Base-by-base conservation (phyloP, 1,139 yeast genomes). In the Saccharomyces uvarum region DNA sequence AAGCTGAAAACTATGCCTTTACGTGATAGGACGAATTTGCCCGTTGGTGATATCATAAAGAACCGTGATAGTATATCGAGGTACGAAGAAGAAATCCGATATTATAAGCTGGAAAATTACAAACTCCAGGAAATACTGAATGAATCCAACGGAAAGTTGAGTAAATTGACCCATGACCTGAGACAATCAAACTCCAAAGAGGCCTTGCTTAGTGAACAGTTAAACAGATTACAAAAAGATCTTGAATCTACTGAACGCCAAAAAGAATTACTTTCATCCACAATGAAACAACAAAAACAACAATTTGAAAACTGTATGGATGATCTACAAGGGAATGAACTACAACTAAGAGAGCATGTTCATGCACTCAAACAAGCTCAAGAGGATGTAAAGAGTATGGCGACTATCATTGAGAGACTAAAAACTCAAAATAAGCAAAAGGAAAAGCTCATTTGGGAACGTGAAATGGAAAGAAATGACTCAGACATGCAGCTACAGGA, bases 291-390 rank as follows among this genome's bases (percentile, higher is more conserved):
- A 42, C 89, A 86, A 70, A 86, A 83, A 64, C 73, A 75, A 46
- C 78, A 96, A 56, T 83, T 95, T 14, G 93, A 88, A 50, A 88
- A 86, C 60, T 87, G 88, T 64, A 82, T 79, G 63, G 76, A 77
- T 57, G 87, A 88, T 62, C 74, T 90, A 41, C 96, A 89, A 63
- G 78, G 82, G 56, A 93, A 95, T 0, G 97, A 91, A 64, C 77
- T 84, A 51, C 66, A 88, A 61, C 73, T 84, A 56, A 70, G 73
- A 24, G 89, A 84, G 32, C 73, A 80, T 2, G 77, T 77, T 57
- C 79, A 75, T 48, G 78, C 83, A 27, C 72, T 85, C 55, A 73
- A 74, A 13, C 75, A 80, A 50, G 77, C 83, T 11, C 79, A 80
- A 58, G 81, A 78, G 52, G 93, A 87, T 63, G 75, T 82, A 31